A percentile compares a stretch with the other conserved stretches of the same genome.
phyloP scores from a whole-genome alignment of 257 asterid species.

The Buddleja alternifolia region DNA sequence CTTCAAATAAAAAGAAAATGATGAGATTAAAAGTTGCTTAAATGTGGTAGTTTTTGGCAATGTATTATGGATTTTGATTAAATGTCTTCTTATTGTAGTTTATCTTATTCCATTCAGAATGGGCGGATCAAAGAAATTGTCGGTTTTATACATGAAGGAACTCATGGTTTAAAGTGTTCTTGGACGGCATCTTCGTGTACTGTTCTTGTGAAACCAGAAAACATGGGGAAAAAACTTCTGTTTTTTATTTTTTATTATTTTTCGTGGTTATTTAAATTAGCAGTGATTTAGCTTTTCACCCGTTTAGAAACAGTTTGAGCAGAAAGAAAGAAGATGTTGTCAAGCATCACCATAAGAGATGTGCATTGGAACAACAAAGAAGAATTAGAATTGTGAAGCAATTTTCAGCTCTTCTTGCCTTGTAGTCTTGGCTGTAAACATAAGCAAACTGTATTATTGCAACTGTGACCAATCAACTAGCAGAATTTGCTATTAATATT shows the following conservation, averaged over 20 bases:
- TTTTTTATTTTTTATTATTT: background rate
- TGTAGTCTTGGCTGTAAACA: slow-evolving; percentile 1
- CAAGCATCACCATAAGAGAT: slow-evolving; percentile 21
- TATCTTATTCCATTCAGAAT: slow-evolving; percentile 23
- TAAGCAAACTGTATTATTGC: slow-evolving; percentile 28
- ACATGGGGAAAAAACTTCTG: slow-evolving; percentile 36
- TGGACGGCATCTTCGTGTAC: slow-evolving; percentile 32
- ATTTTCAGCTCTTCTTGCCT: slow-evolving; percentile 8
- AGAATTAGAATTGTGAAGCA: slow-evolving; percentile 6
- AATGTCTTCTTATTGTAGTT: slow-evolving; percentile 30
- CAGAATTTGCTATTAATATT: too few species aligned
- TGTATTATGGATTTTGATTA: background rate
- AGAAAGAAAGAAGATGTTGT: slow-evolving; percentile 25
- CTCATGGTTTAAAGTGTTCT: slow-evolving; percentile 31
- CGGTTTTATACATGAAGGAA: slow-evolving; percentile 27
- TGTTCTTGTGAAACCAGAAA: slow-evolving; percentile 45
- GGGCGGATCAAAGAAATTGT: slow-evolving; percentile 31
- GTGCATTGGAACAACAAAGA: slow-evolving; percentile 14
- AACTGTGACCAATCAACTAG: slow-evolving; percentile 1
- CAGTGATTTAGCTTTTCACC: slow-evolving; percentile 34
- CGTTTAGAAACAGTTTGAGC: slow-evolving; percentile 32
- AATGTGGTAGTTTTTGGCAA: background rate
- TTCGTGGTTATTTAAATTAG: slow-evolving; percentile 26
- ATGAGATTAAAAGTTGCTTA: background rate
- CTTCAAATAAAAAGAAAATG: background rate